Evolutionary conservation across 1,284 basidiomycete genomes (phyloP).

Genomic region (Baeospora myosura): DNA sequence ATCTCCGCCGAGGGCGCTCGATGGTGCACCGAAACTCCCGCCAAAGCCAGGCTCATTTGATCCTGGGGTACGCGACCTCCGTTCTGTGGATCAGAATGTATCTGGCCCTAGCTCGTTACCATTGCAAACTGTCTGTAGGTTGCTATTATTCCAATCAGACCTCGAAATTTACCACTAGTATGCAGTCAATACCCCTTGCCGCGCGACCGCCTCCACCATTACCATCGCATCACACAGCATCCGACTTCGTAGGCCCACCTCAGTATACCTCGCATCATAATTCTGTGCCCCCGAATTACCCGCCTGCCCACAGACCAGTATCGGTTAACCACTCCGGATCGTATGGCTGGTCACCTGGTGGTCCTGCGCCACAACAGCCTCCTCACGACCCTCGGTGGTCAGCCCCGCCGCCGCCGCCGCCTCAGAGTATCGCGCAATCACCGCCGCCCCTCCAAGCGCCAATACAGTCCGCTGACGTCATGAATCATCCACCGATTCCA

Average conservation of each 20-base stretch:
- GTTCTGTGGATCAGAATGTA: conserved; percentile 17
- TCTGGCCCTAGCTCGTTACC: conserved; percentile 15
- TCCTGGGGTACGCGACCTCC: conserved; percentile 25
- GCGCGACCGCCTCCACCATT: conserved; percentile 1
- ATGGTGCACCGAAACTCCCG: conserved; percentile 11
- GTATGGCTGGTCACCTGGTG: conserved; percentile 6
- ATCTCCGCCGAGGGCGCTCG: conserved; percentile 11
- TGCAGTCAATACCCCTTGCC: conserved; percentile 6
- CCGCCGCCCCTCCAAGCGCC: conserved; percentile 19
- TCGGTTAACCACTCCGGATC: background rate
- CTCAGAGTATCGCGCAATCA: too few relatives aligned
- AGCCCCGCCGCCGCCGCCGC: conserved; percentile 15
- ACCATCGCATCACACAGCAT: conserved; percentile 6
- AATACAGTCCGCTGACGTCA: conserved; percentile 8
- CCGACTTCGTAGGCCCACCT: conserved; percentile 1
- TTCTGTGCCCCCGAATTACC: conserved; percentile 9
- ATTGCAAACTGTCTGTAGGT: conserved; percentile 11
- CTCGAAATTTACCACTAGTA: background rate
- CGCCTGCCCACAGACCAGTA: conserved; percentile 5
- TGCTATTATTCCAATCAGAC: conserved; percentile 2
- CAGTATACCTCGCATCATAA: too few relatives aligned
- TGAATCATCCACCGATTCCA: conserved; percentile 27
- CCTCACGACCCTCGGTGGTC: conserved; percentile 15
- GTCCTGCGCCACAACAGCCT: conserved; percentile 15
- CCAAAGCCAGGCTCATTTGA: conserved; percentile 12